Percentiles rank a stretch among this genome's conserved stretches.
Evolutionary conservation across 2,329 filamentous ascomycete species (phyloP).

Genomic region (Epichloe typhina): DNA sequence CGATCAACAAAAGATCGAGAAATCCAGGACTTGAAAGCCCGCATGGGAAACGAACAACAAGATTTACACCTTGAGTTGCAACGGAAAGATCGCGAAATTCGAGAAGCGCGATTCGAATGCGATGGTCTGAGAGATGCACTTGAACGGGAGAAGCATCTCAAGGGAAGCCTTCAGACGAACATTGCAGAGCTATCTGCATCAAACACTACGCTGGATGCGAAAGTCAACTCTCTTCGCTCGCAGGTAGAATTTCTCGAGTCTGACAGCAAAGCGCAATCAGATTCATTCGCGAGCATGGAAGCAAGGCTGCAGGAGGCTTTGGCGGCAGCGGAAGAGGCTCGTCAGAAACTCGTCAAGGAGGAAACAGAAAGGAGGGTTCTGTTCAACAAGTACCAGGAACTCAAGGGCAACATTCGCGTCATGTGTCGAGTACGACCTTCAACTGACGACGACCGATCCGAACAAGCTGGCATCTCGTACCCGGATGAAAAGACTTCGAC

Average conservation of each 20-base stretch:
- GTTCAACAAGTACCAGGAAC: slow-evolving; percentile 94
- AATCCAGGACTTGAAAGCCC: slow-evolving; percentile 48
- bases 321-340: slow-evolving; percentile 52
- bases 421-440: slow-evolving; percentile 90
- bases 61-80: slow-evolving; percentile 34
- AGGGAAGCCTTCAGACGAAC: slow-evolving; percentile 36
- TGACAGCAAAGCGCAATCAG: slow-evolving; percentile 76
- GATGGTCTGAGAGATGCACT: slow-evolving; percentile 36
- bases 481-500: slow-evolving; percentile 76
- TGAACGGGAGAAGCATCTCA: slow-evolving; percentile 51
- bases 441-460: slow-evolving; percentile 43
- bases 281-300: slow-evolving; percentile 73
- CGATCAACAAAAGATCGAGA: slow-evolving; percentile 44
- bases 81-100: slow-evolving; percentile 41
- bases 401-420: slow-evolving; percentile 96
- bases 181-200: slow-evolving; percentile 47
- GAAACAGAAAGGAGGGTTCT: slow-evolving; percentile 82
- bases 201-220: slow-evolving; percentile 57
- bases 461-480: slow-evolving; percentile 62
- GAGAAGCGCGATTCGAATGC: slow-evolving; percentile 30
- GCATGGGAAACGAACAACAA: slow-evolving; percentile 37
- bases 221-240: slow-evolving; percentile 61
- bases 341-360: slow-evolving; percentile 77
- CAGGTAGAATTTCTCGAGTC: slow-evolving; percentile 85
- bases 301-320: slow-evolving; percentile 67